A percentile compares a stretch with the other conserved stretches of the same genome.
Conservation (phyloP, 345 rosid species). For the Eucalyptus decipiens region DNA sequence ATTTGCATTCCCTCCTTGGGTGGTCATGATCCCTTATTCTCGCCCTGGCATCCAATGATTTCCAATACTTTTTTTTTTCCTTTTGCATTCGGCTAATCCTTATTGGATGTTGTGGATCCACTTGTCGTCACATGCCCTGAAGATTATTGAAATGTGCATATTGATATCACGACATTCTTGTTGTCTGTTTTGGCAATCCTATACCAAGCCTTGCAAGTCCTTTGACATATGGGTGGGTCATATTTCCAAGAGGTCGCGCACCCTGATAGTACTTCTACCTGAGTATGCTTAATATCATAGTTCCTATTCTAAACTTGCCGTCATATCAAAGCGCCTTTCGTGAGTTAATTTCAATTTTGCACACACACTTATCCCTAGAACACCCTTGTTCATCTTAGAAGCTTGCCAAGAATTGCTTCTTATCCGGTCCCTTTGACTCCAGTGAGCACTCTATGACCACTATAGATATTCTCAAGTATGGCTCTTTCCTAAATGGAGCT, state of each 20-base stretch:
- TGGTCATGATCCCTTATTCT: not conserved
- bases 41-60: not conserved
- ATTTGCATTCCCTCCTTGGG: not conserved
- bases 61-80: no score
- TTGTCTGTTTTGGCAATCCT: no score
- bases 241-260: not conserved
- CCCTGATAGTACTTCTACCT: not conserved
- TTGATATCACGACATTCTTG: no score
- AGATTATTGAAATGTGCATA: no score
- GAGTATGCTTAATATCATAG: not conserved
- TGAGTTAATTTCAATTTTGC: not conserved
- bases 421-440: no score
- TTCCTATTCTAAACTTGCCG: not conserved
- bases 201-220: no score
- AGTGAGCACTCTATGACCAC: no score
- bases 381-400: not conserved
- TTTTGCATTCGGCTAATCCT: no score
- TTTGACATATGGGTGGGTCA: not conserved
- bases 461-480: no score
- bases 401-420: no score
- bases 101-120: no score
- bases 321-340: not conserved
- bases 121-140: no score
- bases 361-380: not conserved
- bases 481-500: not conserved